Evolutionary conservation across 2,329 filamentous ascomycete genomes (phyloP).

Genomic region (Phialemoniopsis sp.): DNA sequence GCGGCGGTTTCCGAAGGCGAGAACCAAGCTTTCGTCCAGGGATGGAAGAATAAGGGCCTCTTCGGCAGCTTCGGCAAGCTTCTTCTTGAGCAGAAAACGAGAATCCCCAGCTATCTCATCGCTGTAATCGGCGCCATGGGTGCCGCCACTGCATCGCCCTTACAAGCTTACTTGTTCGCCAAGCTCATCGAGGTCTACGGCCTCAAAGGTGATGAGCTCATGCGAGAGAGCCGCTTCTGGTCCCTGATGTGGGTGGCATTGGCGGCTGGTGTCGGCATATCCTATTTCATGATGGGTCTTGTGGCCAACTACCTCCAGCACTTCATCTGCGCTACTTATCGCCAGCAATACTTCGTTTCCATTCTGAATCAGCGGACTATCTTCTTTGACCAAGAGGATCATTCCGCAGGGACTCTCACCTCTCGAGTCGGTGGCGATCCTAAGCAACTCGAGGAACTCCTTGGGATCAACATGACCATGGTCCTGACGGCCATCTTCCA

Average conservation of each 20-base stretch:
- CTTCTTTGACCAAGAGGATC: constrained; percentile 58
- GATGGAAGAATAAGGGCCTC: constrained; percentile 34
- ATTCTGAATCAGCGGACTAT: constrained; percentile 55
- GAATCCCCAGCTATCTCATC: constrained; percentile 45
- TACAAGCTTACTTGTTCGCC: constrained; percentile 53
- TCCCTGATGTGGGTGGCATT: constrained; percentile 62
- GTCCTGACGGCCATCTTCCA: constrained; percentile 61
- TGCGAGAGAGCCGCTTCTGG: constrained; percentile 49
- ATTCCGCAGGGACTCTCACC: constrained; percentile 57
- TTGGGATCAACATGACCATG: constrained; percentile 61
- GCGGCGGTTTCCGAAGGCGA: constrained; percentile 28
- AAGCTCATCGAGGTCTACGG: constrained; percentile 48
- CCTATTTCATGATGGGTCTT: constrained; percentile 47
- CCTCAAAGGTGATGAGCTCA: constrained; percentile 11
- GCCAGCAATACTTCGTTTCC: constrained; percentile 56
- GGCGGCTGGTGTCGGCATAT: constrained; percentile 45
- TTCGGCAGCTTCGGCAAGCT: constrained; percentile 51
- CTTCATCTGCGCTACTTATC: constrained; percentile 47
- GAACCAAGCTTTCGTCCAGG: constrained; percentile 12
- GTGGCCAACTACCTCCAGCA: constrained; percentile 37
- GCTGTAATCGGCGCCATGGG: constrained; percentile 42
- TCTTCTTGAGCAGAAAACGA: constrained; percentile 49
- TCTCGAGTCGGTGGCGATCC: constrained; percentile 52
- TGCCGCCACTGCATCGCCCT: constrained; percentile 37
- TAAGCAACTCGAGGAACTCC: constrained; percentile 56